These are phyloP conservation scores for Aeminium ludgeri DNA, from an alignment of 495 filamentous ascomycete genomes.

Conservation along the genomic window DNA sequence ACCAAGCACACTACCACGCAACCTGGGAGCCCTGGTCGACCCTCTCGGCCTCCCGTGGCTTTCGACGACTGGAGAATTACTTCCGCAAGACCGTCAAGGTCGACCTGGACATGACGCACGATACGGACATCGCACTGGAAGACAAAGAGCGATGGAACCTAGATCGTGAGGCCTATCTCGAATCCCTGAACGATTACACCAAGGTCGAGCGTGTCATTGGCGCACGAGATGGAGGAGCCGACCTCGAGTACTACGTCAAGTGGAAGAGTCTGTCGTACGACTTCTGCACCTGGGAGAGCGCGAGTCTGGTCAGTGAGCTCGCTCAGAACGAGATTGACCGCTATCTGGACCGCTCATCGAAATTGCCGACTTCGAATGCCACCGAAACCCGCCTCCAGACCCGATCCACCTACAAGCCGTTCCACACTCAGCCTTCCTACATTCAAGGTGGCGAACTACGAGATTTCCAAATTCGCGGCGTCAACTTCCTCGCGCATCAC, in stretches of 20 bases:
- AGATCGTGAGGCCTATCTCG: conserved; percentile 69
- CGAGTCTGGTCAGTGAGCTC: conserved; percentile 51
- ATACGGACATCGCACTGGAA: conserved; percentile 60
- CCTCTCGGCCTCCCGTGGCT: conserved; percentile 52
- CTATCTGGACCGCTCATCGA: conserved; percentile 63
- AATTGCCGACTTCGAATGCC: conserved; percentile 57
- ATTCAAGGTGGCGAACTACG: conserved; percentile 72
- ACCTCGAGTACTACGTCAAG: conserved; percentile 74
- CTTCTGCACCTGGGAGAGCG: conserved; percentile 83
- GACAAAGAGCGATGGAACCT: conserved; percentile 82
- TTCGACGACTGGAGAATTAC: conserved; percentile 84
- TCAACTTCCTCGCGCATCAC: conserved; percentile 89
- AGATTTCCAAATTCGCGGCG: conserved; percentile 81
- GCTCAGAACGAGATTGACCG: conserved; percentile 80
- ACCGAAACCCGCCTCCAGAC: conserved; percentile 58
- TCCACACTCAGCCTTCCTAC: conserved; percentile 65
- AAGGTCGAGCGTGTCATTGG: conserved; percentile 86
- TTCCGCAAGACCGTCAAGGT: conserved; percentile 62
- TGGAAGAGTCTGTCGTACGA: conserved; percentile 59
- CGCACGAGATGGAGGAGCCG: conserved; percentile 52
- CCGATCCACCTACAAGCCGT: conserved; percentile 50
- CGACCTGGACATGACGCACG: conserved; percentile 51
- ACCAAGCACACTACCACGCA: conserved; percentile 81
- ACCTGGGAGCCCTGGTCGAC: conserved; percentile 75
- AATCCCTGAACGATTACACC: conserved; percentile 69